These are phyloP conservation scores for Metschnikowia arizonensis DNA, from an alignment of 805 yeast species.

Conservation along the genomic window DNA sequence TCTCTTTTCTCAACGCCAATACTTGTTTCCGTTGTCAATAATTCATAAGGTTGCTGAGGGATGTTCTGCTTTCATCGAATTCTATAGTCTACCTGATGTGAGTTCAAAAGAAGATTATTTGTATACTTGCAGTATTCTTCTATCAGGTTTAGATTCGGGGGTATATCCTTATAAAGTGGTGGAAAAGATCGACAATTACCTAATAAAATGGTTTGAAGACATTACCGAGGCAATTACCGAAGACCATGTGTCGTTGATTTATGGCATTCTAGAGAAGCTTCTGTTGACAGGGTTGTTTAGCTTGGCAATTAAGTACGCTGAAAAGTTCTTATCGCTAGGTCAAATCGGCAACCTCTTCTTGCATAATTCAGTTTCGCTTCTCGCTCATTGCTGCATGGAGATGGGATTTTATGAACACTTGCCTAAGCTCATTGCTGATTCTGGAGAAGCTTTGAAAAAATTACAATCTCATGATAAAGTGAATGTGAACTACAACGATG, in stretches of 20 bases:
- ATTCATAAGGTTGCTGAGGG: slow-evolving; percentile 1
- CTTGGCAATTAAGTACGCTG: slow-evolving; percentile 1
- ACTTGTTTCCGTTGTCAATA: not conserved
- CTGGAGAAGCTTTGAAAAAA: slow-evolving; percentile 11
- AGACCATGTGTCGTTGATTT: slow-evolving; percentile 1
- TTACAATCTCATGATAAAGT: not conserved
- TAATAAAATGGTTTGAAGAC: slow-evolving; percentile 5
- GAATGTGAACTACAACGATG: slow-evolving; percentile 10
- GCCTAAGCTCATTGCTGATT: slow-evolving; percentile 17
- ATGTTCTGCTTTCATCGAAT: slow-evolving; percentile 2
- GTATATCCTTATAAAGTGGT: not conserved
- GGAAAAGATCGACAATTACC: not conserved
- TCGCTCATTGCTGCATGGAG: slow-evolving; percentile 7
- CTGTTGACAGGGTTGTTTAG: slow-evolving; percentile 8
- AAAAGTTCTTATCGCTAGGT: not conserved
- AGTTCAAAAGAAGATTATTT: not conserved
- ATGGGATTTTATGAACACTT: slow-evolving; percentile 5
- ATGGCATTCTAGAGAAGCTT: slow-evolving; percentile 2
- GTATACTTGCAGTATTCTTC: not conserved
- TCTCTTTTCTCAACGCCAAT: not conserved
- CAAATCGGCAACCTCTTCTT: not conserved
- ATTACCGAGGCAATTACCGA: not conserved
- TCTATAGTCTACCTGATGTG: slow-evolving; percentile 3
- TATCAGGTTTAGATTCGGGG: not conserved
- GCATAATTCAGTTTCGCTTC: slow-evolving; percentile 6